Conservation (phyloP, 805 yeast species). For the Millerozyma acaciae region DNA sequence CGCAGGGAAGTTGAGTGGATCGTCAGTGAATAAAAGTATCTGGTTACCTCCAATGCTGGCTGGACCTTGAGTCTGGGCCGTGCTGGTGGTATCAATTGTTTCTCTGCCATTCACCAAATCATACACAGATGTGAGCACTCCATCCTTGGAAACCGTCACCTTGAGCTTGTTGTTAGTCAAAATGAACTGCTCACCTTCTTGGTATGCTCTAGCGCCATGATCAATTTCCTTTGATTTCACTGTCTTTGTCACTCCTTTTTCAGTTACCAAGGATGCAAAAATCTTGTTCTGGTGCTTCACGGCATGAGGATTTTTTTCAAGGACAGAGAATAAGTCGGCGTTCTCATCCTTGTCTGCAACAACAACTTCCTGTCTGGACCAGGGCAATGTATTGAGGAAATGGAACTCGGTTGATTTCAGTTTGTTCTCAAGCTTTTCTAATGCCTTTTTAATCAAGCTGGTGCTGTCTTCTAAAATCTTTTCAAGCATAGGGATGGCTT, state of each 20-base stretch:
- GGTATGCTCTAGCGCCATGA: constrained; percentile 48
- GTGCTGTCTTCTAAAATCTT: constrained; percentile 52
- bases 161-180: constrained; percentile 60
- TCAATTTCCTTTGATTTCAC: constrained; percentile 19
- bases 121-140: constrained; percentile 56
- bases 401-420: constrained; percentile 6
- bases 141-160: constrained; percentile 50
- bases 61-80: constrained; percentile 38
- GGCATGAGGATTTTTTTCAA: constrained; percentile 7
- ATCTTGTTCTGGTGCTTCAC: constrained; percentile 8
- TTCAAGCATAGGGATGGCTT: constrained; percentile 75
- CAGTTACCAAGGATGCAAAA: constrained; percentile 19
- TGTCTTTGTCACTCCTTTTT: constrained; percentile 16
- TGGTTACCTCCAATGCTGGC: constrained; percentile 65
- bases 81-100: constrained; percentile 55
- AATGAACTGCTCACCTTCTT: constrained; percentile 37
- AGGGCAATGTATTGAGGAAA: constrained; percentile 57
- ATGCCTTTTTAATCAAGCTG: constrained; percentile 48
- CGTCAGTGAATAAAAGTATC: constrained; percentile 78
- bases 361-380: constrained; percentile 53
- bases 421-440: constrained; percentile 39
- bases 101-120: constrained; percentile 60
- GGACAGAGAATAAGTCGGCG: constrained; percentile 12
- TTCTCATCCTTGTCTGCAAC: constrained; percentile 23
- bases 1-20: constrained; percentile 88